Evolutionary conservation across 495 filamentous ascomycete species (phyloP).

Genomic region (Penicillium ucsense): DNA sequence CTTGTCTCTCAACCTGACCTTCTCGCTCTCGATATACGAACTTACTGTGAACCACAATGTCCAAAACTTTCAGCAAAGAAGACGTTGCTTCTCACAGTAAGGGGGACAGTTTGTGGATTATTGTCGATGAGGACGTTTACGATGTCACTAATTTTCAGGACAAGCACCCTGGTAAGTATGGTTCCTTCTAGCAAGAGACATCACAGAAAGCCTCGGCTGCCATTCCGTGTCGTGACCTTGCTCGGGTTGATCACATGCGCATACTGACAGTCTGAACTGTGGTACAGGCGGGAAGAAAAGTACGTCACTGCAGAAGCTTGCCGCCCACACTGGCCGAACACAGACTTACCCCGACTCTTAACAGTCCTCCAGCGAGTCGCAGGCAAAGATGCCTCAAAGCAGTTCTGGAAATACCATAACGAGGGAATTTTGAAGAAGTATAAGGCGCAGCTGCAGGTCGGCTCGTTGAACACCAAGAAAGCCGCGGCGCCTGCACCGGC

Average conservation of each 20-base stretch:
- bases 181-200: not conserved
- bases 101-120: conserved; percentile 73
- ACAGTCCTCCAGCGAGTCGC: conserved; percentile 80
- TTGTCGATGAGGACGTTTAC: conserved; percentile 94
- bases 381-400: conserved; percentile 94
- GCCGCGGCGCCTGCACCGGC: conserved; percentile 41
- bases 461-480: conserved; percentile 83
- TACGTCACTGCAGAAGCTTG: conserved; percentile 25
- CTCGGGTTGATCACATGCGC: conserved; percentile 6
- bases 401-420: conserved; percentile 99
- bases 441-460: conserved; percentile 76
- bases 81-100: conserved; percentile 91
- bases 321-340: not conserved
- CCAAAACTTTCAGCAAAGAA: conserved; percentile 70
- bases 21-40: not conserved
- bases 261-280: not conserved
- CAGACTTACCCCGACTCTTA: conserved; percentile 10
- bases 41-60: conserved; percentile 48
- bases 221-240: not conserved
- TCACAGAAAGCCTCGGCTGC: not conserved
- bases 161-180: conserved; percentile 68
- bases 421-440: conserved; percentile 92
- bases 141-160: conserved; percentile 92
- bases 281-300: conserved; percentile 85
- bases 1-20: not conserved